Percentiles rank a stretch among this genome's conserved stretches.
phyloP scores from a whole-genome alignment of 495 filamentous ascomycete species.

The Aspergillus incahuasiensis region DNA sequence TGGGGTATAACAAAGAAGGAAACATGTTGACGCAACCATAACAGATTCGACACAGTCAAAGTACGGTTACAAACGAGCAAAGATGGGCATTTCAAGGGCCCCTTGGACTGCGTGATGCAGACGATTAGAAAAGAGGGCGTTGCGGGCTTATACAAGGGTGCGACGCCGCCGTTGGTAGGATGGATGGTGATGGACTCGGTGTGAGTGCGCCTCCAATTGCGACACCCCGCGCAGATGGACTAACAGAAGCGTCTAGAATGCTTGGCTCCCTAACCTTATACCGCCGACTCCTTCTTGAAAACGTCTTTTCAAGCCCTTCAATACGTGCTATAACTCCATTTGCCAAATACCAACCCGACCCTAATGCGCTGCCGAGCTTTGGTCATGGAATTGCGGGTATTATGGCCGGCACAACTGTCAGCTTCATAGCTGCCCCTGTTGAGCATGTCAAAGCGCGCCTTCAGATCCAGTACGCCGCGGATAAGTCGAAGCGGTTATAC shows the following conservation, averaged over 20 bases:
- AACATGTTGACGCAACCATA: background rate
- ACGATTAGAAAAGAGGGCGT: constrained; percentile 79
- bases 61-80: constrained; percentile 89
- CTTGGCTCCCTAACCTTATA: constrained; percentile 88
- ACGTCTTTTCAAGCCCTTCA: constrained; percentile 64
- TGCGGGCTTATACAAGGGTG: constrained; percentile 78
- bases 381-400: constrained; percentile 86
- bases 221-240: background rate
- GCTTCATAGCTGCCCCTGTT: constrained; percentile 87
- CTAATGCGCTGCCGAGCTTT: constrained; percentile 58
- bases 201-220: constrained; percentile 29
- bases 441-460: constrained; percentile 94
- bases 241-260: constrained; percentile 51
- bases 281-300: constrained; percentile 69
- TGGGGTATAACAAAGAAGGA: background rate
- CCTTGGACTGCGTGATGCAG: constrained; percentile 77
- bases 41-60: constrained; percentile 88
- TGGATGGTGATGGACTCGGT: constrained; percentile 99
- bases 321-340: constrained; percentile 36
- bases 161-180: constrained; percentile 82
- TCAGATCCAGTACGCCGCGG: constrained; percentile 82
- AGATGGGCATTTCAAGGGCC: constrained; percentile 71
- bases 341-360: constrained; percentile 26
- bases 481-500: constrained; percentile 72
- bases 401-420: constrained; percentile 82